phyloP scores from a whole-genome alignment of 2,329 filamentous ascomycete genomes.

The Penicillium hordei region DNA sequence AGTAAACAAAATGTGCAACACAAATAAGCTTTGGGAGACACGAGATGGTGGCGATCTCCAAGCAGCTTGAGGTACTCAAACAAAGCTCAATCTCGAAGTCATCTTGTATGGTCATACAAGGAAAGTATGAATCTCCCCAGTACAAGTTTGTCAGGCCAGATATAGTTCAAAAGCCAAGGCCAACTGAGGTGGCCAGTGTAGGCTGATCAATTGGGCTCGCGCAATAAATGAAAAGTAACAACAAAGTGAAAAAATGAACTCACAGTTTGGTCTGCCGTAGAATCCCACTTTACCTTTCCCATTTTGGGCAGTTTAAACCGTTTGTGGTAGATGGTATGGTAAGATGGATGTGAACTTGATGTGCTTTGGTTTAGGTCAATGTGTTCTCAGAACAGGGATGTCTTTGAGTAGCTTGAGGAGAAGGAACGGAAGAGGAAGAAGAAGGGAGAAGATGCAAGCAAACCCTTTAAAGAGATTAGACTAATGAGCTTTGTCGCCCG shows the following conservation, averaged over 20 bases:
- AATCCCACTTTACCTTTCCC: background rate
- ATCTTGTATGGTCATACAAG: background rate
- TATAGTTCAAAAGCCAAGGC: background rate
- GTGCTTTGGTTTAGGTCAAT: too few species aligned
- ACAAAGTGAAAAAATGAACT: background rate
- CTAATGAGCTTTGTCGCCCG: too few species aligned
- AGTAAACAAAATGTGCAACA: background rate
- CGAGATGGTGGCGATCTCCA: background rate
- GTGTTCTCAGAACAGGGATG: background rate
- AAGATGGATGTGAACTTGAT: background rate
- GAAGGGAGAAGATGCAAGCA: too few species aligned
- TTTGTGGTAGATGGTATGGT: background rate
- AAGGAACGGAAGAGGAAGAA: too few species aligned
- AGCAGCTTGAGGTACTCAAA: background rate
- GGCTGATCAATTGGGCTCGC: background rate
- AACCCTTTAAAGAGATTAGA: too few species aligned
- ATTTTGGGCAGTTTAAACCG: background rate
- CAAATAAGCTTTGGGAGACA: rapidly evolving
- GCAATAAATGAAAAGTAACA: background rate
- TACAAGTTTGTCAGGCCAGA: background rate
- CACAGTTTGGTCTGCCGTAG: background rate
- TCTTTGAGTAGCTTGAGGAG: too few species aligned
- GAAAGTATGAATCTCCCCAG: too few species aligned
- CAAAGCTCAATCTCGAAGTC: background rate
- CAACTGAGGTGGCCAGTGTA: background rate